Percentiles rank a stretch among this genome's conserved stretches.
Conservation (phyloP, 2,329 filamentous ascomycete genomes). For the Fusarium sp. region DNA sequence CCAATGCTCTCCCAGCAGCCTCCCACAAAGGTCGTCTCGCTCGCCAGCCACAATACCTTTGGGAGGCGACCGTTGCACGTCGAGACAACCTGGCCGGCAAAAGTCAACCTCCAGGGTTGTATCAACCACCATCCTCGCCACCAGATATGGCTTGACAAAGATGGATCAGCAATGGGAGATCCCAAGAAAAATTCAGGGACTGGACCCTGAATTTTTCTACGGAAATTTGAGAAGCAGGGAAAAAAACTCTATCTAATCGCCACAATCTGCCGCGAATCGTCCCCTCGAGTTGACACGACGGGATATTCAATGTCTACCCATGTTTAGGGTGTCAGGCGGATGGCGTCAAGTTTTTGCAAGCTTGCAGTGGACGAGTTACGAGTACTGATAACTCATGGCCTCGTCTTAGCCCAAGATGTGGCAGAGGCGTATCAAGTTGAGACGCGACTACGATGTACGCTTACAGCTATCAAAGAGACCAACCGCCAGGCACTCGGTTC, state of each 20-base stretch:
- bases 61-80: slow-evolving; percentile 39
- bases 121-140: slow-evolving; percentile 31
- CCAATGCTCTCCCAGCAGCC: slow-evolving; percentile 33
- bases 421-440: slow-evolving; percentile 16
- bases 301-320: slow-evolving; percentile 3
- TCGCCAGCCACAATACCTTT: slow-evolving; percentile 27
- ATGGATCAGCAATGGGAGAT: slow-evolving; percentile 25
- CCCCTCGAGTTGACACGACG: not conserved
- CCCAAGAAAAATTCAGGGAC: slow-evolving; percentile 22
- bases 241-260: slow-evolving; percentile 23
- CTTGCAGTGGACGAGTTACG: slow-evolving; percentile 3
- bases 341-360: not conserved
- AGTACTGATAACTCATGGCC: not conserved
- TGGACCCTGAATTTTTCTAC: slow-evolving; percentile 23
- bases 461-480: slow-evolving; percentile 14
- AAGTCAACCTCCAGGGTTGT: slow-evolving; percentile 12
- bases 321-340: not conserved
- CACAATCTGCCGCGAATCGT: slow-evolving; percentile 11
- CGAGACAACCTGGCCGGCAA: slow-evolving; percentile 6
- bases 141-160: slow-evolving; percentile 18
- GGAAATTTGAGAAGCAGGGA: slow-evolving; percentile 11
- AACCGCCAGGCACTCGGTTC: slow-evolving; percentile 20
- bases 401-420: not conserved
- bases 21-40: slow-evolving; percentile 18
- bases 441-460: slow-evolving; percentile 7